Conservation (phyloP, 2,329 filamentous ascomycete species). For the Chrysosporium keratinophilum region DNA sequence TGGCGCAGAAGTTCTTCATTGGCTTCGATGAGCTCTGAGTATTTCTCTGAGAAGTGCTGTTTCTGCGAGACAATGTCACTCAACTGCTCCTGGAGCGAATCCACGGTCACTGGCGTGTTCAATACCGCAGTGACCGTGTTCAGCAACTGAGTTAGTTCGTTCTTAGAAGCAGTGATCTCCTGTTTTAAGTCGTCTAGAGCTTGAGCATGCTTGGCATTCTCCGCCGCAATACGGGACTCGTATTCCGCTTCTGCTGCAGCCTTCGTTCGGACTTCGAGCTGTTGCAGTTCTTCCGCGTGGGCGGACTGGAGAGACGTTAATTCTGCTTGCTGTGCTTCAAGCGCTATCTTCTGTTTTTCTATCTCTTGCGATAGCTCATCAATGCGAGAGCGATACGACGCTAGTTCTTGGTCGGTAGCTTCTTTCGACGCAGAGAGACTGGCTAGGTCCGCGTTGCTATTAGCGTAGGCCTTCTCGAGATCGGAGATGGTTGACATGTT, state of each 20-base stretch:
- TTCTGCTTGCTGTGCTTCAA: slow-evolving; percentile 45
- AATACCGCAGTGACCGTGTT: slow-evolving; percentile 44
- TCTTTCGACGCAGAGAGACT: slow-evolving; percentile 53
- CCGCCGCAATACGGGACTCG: slow-evolving; percentile 34
- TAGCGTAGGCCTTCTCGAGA: slow-evolving; percentile 61
- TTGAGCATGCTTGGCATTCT: slow-evolving; percentile 51
- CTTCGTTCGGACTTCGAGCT: slow-evolving; percentile 30
- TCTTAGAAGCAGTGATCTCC: slow-evolving; percentile 55
- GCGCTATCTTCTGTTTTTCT: slow-evolving; percentile 45
- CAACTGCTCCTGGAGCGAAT: slow-evolving; percentile 51
- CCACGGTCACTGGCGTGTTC: slow-evolving; percentile 44
- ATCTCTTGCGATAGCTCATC: slow-evolving; percentile 48
- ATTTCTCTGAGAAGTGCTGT: slow-evolving; percentile 34
- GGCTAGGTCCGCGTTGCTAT: slow-evolving; percentile 57
- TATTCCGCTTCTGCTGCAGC: slow-evolving; percentile 31
- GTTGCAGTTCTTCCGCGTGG: slow-evolving; percentile 38
- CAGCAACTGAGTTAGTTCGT: slow-evolving; percentile 55
- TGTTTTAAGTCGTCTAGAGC: slow-evolving; percentile 49
- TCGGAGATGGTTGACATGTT: slow-evolving; percentile 61
- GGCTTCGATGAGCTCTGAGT: slow-evolving; percentile 32
- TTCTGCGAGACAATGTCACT: slow-evolving; percentile 42
- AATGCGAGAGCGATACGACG: slow-evolving; percentile 35
- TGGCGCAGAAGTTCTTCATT: slow-evolving; percentile 33
- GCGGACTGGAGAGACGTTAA: slow-evolving; percentile 44
- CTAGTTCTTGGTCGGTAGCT: slow-evolving; percentile 43